phyloP scores from a whole-genome alignment of 768 basidiomycete genomes.

The Suillus occidentalis region DNA sequence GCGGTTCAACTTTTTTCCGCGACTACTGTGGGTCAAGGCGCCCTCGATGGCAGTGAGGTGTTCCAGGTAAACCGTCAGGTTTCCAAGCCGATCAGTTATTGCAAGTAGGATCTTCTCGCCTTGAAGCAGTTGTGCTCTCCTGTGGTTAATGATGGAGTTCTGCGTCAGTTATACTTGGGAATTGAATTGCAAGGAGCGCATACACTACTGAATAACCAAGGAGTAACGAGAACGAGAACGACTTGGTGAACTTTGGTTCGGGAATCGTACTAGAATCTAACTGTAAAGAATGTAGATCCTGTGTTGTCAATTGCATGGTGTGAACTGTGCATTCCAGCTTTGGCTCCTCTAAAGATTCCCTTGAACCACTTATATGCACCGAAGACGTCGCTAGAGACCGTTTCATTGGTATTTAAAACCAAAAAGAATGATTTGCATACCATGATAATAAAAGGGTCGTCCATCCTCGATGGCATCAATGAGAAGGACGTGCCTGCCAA shows the following conservation, averaged over 20 bases:
- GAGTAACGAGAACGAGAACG: slow-evolving; percentile 19
- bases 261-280: slow-evolving; percentile 23
- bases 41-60: slow-evolving; percentile 27
- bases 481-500: slow-evolving; percentile 7
- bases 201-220: slow-evolving; percentile 18
- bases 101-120: slow-evolving; percentile 44
- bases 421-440: not conserved
- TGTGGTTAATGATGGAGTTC: slow-evolving; percentile 11
- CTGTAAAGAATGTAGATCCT: slow-evolving; percentile 31
- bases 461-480: slow-evolving; percentile 7
- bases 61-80: slow-evolving; percentile 43
- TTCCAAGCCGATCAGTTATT: slow-evolving; percentile 34
- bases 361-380: slow-evolving; percentile 16
- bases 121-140: slow-evolving; percentile 41
- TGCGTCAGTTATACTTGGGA: not conserved
- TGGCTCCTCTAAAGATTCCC: slow-evolving; percentile 23
- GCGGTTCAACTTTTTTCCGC: slow-evolving; percentile 36
- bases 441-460: not conserved
- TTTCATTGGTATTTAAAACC: not conserved
- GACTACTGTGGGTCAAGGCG: slow-evolving; percentile 25
- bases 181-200: not conserved
- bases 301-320: slow-evolving; percentile 25
- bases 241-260: slow-evolving; percentile 19
- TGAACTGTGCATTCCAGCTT: slow-evolving; percentile 20
- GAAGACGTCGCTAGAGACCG: not conserved